phyloP scores from a whole-genome alignment of 352 stramenopile species.

The Phytophthora cryptogea region DNA sequence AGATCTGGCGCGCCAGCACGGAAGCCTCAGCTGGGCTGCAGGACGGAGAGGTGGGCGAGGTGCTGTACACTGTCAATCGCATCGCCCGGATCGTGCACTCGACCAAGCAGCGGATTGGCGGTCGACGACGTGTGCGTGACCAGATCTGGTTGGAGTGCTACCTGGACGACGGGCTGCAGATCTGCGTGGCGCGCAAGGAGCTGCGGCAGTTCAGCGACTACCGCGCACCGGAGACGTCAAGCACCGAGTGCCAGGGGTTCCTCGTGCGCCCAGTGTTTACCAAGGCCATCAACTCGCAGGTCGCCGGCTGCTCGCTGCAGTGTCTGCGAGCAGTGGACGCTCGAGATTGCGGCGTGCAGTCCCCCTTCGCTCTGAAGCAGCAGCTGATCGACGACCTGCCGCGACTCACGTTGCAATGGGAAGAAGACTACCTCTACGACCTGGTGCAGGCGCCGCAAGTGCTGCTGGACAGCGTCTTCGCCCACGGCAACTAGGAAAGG shows the following conservation, averaged over 20 bases:
- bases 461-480: slow-evolving; percentile 37
- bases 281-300: slow-evolving; percentile 21
- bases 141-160: slow-evolving; percentile 55
- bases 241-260: slow-evolving; percentile 43
- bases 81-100: slow-evolving; percentile 39
- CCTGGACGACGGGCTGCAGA: slow-evolving; percentile 40
- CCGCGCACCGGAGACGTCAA: slow-evolving; percentile 24
- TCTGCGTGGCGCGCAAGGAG: slow-evolving; percentile 52
- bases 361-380: slow-evolving; percentile 30
- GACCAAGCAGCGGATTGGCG: slow-evolving; percentile 21
- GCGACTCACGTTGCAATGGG: slow-evolving; percentile 45
- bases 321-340: slow-evolving; percentile 42
- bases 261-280: slow-evolving; percentile 44
- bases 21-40: slow-evolving; percentile 11
- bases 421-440: slow-evolving; percentile 49
- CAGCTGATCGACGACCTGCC: slow-evolving; percentile 47
- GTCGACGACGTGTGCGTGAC: slow-evolving; percentile 19
- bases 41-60: slow-evolving; percentile 14
- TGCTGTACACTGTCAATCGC: slow-evolving; percentile 42
- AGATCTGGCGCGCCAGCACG: slow-evolving; percentile 40
- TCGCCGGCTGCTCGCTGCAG: slow-evolving; percentile 45
- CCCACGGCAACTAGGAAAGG: neutral
- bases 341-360: slow-evolving; percentile 18
- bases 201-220: slow-evolving; percentile 44
- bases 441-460: slow-evolving; percentile 34